Percentiles rank a stretch among this genome's conserved stretches.
These are phyloP conservation scores for Naganishia sp. DNA, from an alignment of 1,284 basidiomycete genomes.

Conservation along the genomic window DNA sequence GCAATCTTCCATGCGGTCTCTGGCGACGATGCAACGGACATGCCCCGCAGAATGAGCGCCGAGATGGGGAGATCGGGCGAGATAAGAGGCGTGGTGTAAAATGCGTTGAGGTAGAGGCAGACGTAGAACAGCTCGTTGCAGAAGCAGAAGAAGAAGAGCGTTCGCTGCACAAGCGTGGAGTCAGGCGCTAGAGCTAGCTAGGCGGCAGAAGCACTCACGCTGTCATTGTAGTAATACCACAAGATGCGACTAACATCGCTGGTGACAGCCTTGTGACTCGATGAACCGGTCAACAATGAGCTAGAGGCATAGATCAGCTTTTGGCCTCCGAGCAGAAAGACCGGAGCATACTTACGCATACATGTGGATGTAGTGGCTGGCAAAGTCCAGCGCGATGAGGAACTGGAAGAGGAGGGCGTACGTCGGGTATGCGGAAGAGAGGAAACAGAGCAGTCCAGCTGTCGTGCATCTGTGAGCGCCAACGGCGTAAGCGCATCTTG, in stretches of 20 bases:
- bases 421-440: slow-evolving; percentile 81
- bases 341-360: slow-evolving; percentile 70
- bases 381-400: slow-evolving; percentile 95
- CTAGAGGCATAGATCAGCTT: slow-evolving; percentile 56
- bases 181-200: background rate
- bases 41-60: slow-evolving; percentile 30
- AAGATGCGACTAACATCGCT: slow-evolving; percentile 90
- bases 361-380: slow-evolving; percentile 99
- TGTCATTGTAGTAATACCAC: slow-evolving; percentile 91
- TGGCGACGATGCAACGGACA: slow-evolving; percentile 43
- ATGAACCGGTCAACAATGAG: slow-evolving; percentile 87
- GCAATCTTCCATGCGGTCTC: slow-evolving; percentile 39
- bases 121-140: slow-evolving; percentile 98
- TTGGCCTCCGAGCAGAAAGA: background rate
- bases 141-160: slow-evolving; percentile 92
- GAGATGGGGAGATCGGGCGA: slow-evolving; percentile 33
- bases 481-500: background rate
- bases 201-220: slow-evolving; percentile 59
- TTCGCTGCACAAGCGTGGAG: slow-evolving; percentile 59
- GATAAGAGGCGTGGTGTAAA: slow-evolving; percentile 60
- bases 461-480: slow-evolving; percentile 77
- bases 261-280: slow-evolving; percentile 87
- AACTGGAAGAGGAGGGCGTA: slow-evolving; percentile 87
- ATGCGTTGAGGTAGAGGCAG: slow-evolving; percentile 90
- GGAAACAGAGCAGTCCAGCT: slow-evolving; percentile 89